Conservation (phyloP, 768 basidiomycete species). For the Phlegmacium glaucopus region DNA sequence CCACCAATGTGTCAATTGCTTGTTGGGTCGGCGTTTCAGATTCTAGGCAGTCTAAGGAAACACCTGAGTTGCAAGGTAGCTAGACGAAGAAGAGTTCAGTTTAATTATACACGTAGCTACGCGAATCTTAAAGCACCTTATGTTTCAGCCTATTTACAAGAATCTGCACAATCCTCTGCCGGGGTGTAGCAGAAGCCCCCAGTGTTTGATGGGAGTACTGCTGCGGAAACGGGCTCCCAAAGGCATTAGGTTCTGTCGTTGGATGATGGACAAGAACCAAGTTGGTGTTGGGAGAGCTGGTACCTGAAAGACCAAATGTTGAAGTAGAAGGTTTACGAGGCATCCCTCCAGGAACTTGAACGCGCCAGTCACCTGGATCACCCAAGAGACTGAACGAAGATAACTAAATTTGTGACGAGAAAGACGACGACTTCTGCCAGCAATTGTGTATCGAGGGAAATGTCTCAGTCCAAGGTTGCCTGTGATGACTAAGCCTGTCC, state of each 20-base stretch:
- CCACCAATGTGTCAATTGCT: constrained; percentile 78
- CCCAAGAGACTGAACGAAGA: too few species aligned
- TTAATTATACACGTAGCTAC: neutral
- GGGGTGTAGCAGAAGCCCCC: constrained; percentile 48
- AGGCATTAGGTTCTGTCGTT: constrained; percentile 52
- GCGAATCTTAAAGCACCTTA: constrained; percentile 49
- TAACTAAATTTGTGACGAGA: too few species aligned
- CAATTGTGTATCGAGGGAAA: too few species aligned
- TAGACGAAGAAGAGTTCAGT: constrained; percentile 27
- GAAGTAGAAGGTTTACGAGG: constrained; percentile 56
- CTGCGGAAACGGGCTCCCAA: constrained; percentile 17
- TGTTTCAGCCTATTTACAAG: constrained; percentile 78
- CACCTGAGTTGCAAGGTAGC: constrained; percentile 86
- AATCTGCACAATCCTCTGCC: constrained; percentile 79
- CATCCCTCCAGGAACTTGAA: constrained; percentile 23
- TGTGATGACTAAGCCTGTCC: too few species aligned
- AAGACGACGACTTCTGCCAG: too few species aligned
- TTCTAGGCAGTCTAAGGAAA: constrained; percentile 69
- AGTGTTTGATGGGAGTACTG: constrained; percentile 32
- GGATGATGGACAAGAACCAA: constrained; percentile 53
- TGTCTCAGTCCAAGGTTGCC: too few species aligned
- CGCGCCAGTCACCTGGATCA: neutral
- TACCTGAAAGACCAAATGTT: too few species aligned
- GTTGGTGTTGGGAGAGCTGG: constrained; percentile 23
- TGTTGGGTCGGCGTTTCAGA: constrained; percentile 71